Evolutionary conservation across 2,329 filamentous ascomycete species (phyloP).

Genomic region (Mycosphaerella sp.): DNA sequence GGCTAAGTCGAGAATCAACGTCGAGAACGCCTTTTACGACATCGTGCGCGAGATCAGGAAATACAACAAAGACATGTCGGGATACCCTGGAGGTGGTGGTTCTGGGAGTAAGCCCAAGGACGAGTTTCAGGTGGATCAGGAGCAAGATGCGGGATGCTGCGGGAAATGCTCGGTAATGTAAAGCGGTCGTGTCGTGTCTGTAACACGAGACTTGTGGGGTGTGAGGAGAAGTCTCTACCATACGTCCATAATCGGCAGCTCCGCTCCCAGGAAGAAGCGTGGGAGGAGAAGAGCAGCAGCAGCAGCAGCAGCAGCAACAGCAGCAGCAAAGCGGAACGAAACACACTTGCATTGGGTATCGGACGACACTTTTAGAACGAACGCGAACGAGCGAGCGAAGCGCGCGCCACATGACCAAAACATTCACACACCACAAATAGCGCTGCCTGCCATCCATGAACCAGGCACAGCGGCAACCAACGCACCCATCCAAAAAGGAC

Average conservation of each 20-base stretch:
- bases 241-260: slow-evolving; percentile 1
- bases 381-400: neutral
- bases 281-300: neutral
- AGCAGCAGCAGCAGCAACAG: neutral
- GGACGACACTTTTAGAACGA: slow-evolving; percentile 6
- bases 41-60: slow-evolving; percentile 95
- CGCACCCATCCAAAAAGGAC: no score
- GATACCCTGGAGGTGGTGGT: slow-evolving; percentile 60
- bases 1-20: slow-evolving; percentile 95
- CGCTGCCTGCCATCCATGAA: neutral
- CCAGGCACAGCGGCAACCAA: no score
- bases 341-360: slow-evolving; percentile 10
- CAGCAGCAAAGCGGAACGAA: neutral
- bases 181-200: slow-evolving; percentile 26
- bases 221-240: neutral
- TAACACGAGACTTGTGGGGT: slow-evolving; percentile 4
- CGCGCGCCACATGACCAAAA: neutral
- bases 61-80: slow-evolving; percentile 98
- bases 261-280: neutral
- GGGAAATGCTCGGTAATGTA: slow-evolving; percentile 84
- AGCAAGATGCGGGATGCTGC: slow-evolving; percentile 67
- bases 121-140: slow-evolving; percentile 63
- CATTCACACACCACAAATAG: neutral
- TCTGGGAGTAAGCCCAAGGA: slow-evolving; percentile 41
- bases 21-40: slow-evolving; percentile 98